A percentile compares a stretch with the other conserved stretches of the same genome.
These are phyloP conservation scores for Fraxinus quadrangulata DNA, from an alignment of 257 asterid species.

Conservation along the genomic window DNA sequence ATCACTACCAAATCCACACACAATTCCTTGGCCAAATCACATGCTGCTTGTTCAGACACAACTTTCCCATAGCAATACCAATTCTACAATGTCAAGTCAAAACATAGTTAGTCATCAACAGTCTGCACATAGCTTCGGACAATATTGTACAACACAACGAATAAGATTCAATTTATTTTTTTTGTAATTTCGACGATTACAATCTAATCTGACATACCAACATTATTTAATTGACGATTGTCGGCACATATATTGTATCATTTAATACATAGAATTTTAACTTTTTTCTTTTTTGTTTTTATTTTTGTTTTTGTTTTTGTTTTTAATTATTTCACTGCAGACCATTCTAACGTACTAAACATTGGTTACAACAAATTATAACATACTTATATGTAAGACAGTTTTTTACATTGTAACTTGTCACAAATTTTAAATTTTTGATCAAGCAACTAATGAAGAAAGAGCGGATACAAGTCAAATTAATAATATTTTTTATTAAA, in stretches of 20 bases:
- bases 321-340: not conserved
- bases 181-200: no score
- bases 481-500: no score
- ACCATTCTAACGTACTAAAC: not conserved
- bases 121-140: not conserved
- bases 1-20: conserved; percentile 77
- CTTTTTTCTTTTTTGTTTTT: no score
- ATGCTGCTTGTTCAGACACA: conserved; percentile 80
- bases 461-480: not conserved
- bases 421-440: no score
- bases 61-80: conserved; percentile 94
- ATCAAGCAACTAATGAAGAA: not conserved
- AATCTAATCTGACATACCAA: no score
- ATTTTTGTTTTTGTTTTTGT: no score
- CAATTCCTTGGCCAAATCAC: conserved; percentile 56
- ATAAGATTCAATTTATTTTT: no score
- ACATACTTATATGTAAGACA: no score
- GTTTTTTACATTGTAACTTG: no score
- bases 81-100: conserved; percentile 39
- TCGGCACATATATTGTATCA: no score
- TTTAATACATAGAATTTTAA: no score
- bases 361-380: not conserved
- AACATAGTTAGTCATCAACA: not conserved
- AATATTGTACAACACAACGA: not conserved
- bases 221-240: not conserved